A percentile compares a stretch with the other conserved stretches of the same genome.
phyloP scores from a whole-genome alignment of 805 yeast genomes.

The Wickerhamomyces bovis region DNA sequence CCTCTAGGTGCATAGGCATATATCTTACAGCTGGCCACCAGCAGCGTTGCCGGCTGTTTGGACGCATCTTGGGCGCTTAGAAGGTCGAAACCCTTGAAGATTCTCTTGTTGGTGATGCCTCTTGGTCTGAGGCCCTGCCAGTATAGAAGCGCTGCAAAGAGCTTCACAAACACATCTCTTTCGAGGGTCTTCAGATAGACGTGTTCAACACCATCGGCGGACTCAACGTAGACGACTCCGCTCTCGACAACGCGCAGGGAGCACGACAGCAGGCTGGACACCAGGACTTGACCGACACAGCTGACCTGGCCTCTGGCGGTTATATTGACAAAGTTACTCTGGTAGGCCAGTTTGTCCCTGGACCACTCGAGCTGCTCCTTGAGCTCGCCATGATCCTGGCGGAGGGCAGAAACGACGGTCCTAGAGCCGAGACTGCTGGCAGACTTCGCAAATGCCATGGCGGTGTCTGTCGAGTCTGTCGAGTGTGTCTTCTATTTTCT shows the following conservation, averaged over 20 bases:
- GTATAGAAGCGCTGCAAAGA: constrained; percentile 41
- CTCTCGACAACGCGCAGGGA: neutral
- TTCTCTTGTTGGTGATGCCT: constrained; percentile 44
- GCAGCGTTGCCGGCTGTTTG: constrained; percentile 42
- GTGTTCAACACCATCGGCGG: constrained; percentile 1
- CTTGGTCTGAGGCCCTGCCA: constrained; percentile 52
- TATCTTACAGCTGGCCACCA: constrained; percentile 60
- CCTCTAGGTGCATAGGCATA: constrained; percentile 42
- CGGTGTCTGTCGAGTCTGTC: no score
- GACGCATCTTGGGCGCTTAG: constrained; percentile 25
- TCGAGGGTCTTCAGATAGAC: constrained; percentile 20
- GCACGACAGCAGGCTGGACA: constrained; percentile 5
- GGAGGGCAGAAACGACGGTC: constrained; percentile 1
- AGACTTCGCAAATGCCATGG: neutral
- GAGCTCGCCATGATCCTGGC: constrained; percentile 11
- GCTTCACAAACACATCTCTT: constrained; percentile 29
- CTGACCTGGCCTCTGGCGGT: constrained; percentile 2
- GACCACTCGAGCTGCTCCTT: constrained; percentile 15
- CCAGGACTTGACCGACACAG: neutral
- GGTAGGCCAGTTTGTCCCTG: neutral
- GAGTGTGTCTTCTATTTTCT: no score
- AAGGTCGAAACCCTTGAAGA: constrained; percentile 14
- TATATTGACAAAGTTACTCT: constrained; percentile 1
- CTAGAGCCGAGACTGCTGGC: neutral
- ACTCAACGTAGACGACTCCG: constrained; percentile 3